Percentiles rank a stretch among this genome's conserved stretches.
Conservation (phyloP, 352 stramenopile species). For the Blastocystis sp. region DNA sequence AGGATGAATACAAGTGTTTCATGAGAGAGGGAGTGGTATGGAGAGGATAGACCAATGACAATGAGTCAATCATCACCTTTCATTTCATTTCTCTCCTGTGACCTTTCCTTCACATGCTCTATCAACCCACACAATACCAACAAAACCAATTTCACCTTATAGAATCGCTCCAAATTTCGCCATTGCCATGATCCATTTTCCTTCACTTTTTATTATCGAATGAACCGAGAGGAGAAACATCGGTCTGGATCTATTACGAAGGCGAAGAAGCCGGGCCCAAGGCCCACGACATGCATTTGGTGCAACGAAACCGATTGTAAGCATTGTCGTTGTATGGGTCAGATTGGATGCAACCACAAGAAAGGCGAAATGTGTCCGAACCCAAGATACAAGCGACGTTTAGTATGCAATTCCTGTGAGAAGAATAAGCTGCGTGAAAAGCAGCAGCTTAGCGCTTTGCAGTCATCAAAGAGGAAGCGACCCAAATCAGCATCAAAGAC, state of each 20-base stretch:
- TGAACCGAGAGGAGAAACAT: not conserved
- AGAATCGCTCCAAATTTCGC: too few species aligned
- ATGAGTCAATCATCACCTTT: too few species aligned
- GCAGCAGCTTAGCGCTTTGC: not conserved
- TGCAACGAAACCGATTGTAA: conserved; percentile 28
- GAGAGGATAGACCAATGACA: too few species aligned
- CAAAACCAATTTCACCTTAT: too few species aligned
- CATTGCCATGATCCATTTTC: too few species aligned
- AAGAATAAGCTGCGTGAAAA: conserved; percentile 50
- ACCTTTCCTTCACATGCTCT: too few species aligned
- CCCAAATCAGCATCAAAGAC: not conserved
- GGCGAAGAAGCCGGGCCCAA: conserved; percentile 22
- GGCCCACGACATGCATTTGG: conserved; percentile 27
- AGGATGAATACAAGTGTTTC: too few species aligned
- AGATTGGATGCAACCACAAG: conserved; percentile 29
- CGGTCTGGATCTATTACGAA: not conserved
- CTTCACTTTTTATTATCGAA: too few species aligned
- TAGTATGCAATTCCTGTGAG: conserved; percentile 51
- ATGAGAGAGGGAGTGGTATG: too few species aligned
- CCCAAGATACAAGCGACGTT: conserved; percentile 36
- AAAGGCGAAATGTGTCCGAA: conserved; percentile 53
- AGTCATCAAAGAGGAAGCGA: not conserved
- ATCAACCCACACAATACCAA: too few species aligned
- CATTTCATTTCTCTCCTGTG: too few species aligned
- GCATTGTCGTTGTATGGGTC: conserved; percentile 23